Conservation (phyloP, 1,139 yeast genomes). For the Debaryomyces psychrophilus region DNA sequence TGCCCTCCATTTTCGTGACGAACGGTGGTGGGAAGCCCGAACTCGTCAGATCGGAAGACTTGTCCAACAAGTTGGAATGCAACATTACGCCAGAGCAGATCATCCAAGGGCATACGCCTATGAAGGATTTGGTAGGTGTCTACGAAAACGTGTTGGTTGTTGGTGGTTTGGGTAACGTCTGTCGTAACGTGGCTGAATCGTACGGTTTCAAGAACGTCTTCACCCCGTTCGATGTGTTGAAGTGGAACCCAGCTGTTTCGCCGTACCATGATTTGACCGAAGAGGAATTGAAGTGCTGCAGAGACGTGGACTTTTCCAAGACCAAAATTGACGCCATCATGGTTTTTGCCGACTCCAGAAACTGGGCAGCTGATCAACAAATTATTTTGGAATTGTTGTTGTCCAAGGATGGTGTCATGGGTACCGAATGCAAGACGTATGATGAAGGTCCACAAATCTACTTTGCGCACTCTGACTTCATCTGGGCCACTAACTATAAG, state of each 20-base stretch:
- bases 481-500: conserved; percentile 85
- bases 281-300: conserved; percentile 61
- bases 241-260: conserved; percentile 84
- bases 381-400: conserved; percentile 76
- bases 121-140: conserved; percentile 70
- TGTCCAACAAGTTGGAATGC: conserved; percentile 60
- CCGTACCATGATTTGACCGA: conserved; percentile 78
- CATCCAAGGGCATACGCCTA: conserved; percentile 88
- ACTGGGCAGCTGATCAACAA: conserved; percentile 91
- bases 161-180: conserved; percentile 84
- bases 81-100: conserved; percentile 74
- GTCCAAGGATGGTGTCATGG: conserved; percentile 80
- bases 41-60: conserved; percentile 66
- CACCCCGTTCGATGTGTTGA: conserved; percentile 78
- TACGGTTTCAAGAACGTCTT: conserved; percentile 77
- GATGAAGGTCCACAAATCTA: conserved; percentile 81
- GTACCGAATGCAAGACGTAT: conserved; percentile 67
- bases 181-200: conserved; percentile 74
- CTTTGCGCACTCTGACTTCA: conserved; percentile 86
- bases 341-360: conserved; percentile 82
- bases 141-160: conserved; percentile 77
- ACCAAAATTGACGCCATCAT: conserved; percentile 67
- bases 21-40: conserved; percentile 91
- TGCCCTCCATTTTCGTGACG: conserved; percentile 85
- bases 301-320: conserved; percentile 67